phyloP scores from a whole-genome alignment of 345 rosid species.

The Sapria himalayana region DNA sequence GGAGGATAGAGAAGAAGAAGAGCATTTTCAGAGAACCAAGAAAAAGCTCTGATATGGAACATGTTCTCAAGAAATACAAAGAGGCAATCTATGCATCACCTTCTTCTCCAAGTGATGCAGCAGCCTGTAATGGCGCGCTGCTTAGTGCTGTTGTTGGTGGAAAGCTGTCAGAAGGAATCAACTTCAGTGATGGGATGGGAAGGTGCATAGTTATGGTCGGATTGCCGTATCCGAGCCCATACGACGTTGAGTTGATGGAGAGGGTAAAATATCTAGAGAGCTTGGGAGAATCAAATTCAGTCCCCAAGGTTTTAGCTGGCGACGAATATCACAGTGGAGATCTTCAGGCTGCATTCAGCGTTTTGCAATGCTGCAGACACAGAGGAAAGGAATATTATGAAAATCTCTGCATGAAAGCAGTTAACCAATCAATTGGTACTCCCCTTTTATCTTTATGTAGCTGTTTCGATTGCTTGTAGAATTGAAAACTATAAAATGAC shows the following conservation, averaged over 20 bases:
- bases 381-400: slow-evolving; percentile 86
- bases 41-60: slow-evolving; percentile 39
- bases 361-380: slow-evolving; percentile 50
- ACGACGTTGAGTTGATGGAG: slow-evolving; percentile 66
- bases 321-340: slow-evolving; percentile 33
- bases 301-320: slow-evolving; percentile 11
- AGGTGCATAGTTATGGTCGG: slow-evolving; percentile 95
- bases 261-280: slow-evolving; percentile 74
- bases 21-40: slow-evolving; percentile 74
- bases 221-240: slow-evolving; percentile 76
- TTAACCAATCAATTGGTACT: slow-evolving; percentile 85
- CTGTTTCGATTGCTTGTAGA: no score
- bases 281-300: slow-evolving; percentile 27
- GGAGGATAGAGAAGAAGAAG: slow-evolving; percentile 59
- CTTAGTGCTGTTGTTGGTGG: slow-evolving; percentile 90
- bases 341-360: slow-evolving; percentile 37
- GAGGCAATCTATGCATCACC: slow-evolving; percentile 29
- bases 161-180: slow-evolving; percentile 95
- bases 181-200: slow-evolving; percentile 92
- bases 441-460: no score
- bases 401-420: slow-evolving; percentile 94
- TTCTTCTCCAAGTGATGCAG: slow-evolving; percentile 9
- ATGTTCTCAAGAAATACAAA: slow-evolving; percentile 62
- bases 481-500: no score
- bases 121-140: slow-evolving; percentile 43